These are phyloP conservation scores for Penicillium sp. DNA, from an alignment of 2,329 filamentous ascomycete species.

Conservation along the genomic window DNA sequence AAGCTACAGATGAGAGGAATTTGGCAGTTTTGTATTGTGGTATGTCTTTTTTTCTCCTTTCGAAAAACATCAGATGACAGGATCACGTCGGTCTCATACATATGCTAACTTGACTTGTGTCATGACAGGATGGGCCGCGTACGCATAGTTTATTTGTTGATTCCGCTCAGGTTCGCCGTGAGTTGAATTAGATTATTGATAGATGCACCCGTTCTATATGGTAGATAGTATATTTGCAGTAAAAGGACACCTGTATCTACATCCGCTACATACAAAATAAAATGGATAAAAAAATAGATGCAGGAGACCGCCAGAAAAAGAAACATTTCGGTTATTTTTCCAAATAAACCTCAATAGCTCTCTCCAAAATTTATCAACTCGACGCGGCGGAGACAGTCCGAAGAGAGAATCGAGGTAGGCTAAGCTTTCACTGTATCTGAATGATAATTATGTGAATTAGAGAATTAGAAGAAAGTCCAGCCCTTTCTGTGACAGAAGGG, in stretches of 20 bases:
- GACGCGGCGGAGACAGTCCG: not conserved
- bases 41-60: conserved; percentile 36
- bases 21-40: conserved; percentile 84
- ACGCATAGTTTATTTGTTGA: conserved; percentile 29
- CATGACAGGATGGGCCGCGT: conserved; percentile 49
- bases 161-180: not conserved
- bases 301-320: not conserved
- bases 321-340: not conserved
- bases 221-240: not conserved
- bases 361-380: not conserved
- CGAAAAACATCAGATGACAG: not conserved
- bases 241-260: not conserved
- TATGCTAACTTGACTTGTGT: not conserved
- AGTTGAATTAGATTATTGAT: not conserved
- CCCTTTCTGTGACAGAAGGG: conserved; percentile 3
- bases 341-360: not conserved
- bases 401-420: not conserved
- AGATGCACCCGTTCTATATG: not conserved
- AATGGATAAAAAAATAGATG: not conserved
- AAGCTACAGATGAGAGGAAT: conserved; percentile 89
- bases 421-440: conserved; percentile 9
- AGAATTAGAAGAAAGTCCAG: conserved; percentile 14
- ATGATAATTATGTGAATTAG: conserved; percentile 14
- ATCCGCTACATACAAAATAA: not conserved
- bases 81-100: conserved; percentile 11